Base-by-base conservation (phyloP, 1,284 basidiomycete genomes). In the Pyrrhoderma noxium region DNA sequence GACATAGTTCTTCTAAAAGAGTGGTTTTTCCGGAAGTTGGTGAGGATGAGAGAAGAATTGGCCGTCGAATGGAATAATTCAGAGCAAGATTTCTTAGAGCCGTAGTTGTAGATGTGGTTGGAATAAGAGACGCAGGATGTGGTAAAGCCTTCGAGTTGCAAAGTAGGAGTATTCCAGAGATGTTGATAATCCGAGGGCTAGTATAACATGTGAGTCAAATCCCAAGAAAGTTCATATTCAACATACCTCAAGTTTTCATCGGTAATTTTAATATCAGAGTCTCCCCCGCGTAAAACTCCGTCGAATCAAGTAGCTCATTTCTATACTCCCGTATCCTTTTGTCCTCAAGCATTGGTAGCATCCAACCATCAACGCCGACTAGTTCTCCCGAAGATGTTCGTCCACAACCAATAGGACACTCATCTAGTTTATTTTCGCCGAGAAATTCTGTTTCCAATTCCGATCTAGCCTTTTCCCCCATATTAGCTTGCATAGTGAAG, bases 11-110 rank as follows among this genome's bases (percentile, higher is more conserved):
- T 9, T 82, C 75, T 25, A 99, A 69, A 13, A 96, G 70, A 8
- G 92, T 76, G 0, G 86, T 84, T 64, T 99, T 99, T 51, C 96
- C 96, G 3, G 90, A 85, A 0, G 93, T 95, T 0, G 93, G 85
- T 0, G 89, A 71, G 0, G 94, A 93, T 0, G 91, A 89, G 27
- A 99, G 67, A 19, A 99, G 82, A 7, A 81, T 80, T 1, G 96
- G 95, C 0, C 87, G 65, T 2, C 85, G 77, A 42, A 82, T 72
- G 0, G 83, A 85, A 1, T 87, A 61, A 49, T 82, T 76, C 11
- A 85, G 65, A 0, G 87, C 82, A 40, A 98, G 70, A 5, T 72
- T 63, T 2, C 75, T 78, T 2, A 96, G 72, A 0, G 86, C 72
- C 2, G 70, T 51, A 1, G 74, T 67, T 11, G 85, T 74, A 1